Conservation (phyloP, 2,329 filamentous ascomycete genomes). For the Colletotrichum karsti region DNA sequence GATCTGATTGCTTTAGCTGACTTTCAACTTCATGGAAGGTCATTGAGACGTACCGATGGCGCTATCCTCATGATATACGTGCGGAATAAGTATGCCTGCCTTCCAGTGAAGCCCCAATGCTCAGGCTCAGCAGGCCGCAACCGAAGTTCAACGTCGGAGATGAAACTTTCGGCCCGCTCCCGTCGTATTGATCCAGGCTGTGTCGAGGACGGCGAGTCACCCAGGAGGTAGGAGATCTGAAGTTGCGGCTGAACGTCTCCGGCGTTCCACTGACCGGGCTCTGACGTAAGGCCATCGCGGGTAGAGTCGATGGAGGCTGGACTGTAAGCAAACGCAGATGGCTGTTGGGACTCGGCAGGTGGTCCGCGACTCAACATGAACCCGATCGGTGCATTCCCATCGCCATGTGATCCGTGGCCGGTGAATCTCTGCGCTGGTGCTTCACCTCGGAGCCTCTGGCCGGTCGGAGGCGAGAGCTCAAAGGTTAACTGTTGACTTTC, state of each 20-base stretch:
- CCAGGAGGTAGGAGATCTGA: conserved; percentile 16
- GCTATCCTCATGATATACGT: conserved; percentile 23
- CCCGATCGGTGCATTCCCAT: conserved; percentile 17
- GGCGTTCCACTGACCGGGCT: not conserved
- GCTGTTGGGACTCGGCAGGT: not conserved
- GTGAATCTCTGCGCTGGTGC: conserved; percentile 10
- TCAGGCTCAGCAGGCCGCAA: not conserved
- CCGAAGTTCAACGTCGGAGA: not conserved
- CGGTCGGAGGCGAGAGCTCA: not conserved
- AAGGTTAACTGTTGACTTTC: conserved; percentile 6
- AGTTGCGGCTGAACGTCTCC: conserved; percentile 13
- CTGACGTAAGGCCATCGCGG: not conserved
- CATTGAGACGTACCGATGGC: not conserved
- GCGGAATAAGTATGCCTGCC: conserved; percentile 19
- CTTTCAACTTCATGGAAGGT: no score
- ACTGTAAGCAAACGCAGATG: not conserved
- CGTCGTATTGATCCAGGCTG: not conserved
- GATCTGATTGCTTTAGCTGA: no score
- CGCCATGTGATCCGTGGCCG: conserved; percentile 12
- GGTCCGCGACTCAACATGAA: conserved; percentile 15
- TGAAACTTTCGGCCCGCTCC: not conserved
- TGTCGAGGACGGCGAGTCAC: conserved; percentile 5
- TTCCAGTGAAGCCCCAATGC: conserved; percentile 10
- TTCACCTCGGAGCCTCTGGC: not conserved
- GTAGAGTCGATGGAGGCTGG: not conserved